Evolutionary conservation across 2,329 filamentous ascomycete genomes (phyloP), one percentile per base, ranked within the genome.

Genomic region (Aspergillus intermedius): DNA sequence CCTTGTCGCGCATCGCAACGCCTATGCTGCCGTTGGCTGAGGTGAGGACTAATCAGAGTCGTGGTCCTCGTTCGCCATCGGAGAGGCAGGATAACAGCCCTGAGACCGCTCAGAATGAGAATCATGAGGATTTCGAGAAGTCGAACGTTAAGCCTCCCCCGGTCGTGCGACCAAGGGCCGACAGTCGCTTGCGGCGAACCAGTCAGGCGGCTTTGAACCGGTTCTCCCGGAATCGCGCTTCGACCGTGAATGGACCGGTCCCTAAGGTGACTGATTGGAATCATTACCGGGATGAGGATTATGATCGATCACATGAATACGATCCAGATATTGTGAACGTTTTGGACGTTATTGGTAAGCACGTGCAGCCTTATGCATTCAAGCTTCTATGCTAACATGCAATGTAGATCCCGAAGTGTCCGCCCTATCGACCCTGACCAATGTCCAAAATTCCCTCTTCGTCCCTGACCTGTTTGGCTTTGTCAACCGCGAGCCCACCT

Each of bases 381-480:
- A 22, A 44, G 37, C 10, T n/a, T 25, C 28, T 46, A 19, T 25
- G 50, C 55, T 67, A 48, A 73, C 54, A 32, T 2, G 30, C 6
- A 17, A 35, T 22, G 5, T 54, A 90, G 88, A 94, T 59, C 88
- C 88, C 39, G 87, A 94, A 70, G 83, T 95, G 3, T 82, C 87
- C 32, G 88, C 88, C 0, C 73, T 95, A 3, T 88, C 87, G 0
- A 91, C 88, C 12, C 78, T 94, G 8, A 94, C 87, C 40, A 95
- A 95, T 60, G 84, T 95, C 17, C 88, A 94, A 61, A 95, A 95
- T 64, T 93, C 88, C 0, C 80, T 95, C 8, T 94, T 94, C 67
- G 74, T 94, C 2, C 89, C 89, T 0, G 84, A 90, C 55, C 74
- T 94, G n/a, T 88, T 88, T 37, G 74, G 77, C 50, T 82, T 82